Conservation (phyloP, 139 green algal genomes). For the Tetraselmis striata region DNA sequence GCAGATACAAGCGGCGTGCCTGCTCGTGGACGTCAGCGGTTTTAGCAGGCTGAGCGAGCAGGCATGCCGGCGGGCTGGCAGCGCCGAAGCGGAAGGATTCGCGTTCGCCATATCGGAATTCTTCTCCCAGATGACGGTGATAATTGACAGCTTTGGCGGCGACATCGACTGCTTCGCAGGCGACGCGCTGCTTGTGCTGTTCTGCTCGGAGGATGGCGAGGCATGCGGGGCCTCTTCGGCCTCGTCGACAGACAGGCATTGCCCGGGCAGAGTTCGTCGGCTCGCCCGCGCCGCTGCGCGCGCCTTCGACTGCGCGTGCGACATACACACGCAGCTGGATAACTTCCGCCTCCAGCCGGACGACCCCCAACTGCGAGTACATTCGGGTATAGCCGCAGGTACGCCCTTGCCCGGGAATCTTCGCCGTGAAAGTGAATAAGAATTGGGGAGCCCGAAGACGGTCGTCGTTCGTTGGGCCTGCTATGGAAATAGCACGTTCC, state of each 20-base stretch:
- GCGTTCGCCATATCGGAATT: neutral
- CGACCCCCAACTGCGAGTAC: neutral
- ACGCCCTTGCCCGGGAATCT: too few species aligned
- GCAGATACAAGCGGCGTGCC: neutral
- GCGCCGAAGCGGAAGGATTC: neutral
- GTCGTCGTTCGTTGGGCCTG: too few species aligned
- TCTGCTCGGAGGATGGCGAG: neutral
- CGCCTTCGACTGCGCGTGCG: neutral
- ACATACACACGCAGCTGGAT: neutral
- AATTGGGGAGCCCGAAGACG: too few species aligned
- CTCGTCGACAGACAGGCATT: too few species aligned
- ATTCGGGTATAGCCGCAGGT: neutral
- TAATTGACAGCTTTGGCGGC: neutral
- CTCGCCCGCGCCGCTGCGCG: too few species aligned
- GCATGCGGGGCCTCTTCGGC: neutral
- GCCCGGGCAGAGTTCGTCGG: too few species aligned
- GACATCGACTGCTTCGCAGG: neutral
- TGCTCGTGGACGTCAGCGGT: neutral
- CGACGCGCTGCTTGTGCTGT: neutral
- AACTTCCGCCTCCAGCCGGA: neutral
- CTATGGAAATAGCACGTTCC: too few species aligned
- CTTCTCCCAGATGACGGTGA: neutral
- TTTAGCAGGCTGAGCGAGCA: neutral
- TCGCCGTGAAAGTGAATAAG: too few species aligned
- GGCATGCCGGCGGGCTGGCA: neutral